Percentiles rank a stretch among this genome's conserved stretches.
These are phyloP conservation scores for Rhinocladiella similis DNA, from an alignment of 2,329 filamentous ascomycete species.

Conservation along the genomic window DNA sequence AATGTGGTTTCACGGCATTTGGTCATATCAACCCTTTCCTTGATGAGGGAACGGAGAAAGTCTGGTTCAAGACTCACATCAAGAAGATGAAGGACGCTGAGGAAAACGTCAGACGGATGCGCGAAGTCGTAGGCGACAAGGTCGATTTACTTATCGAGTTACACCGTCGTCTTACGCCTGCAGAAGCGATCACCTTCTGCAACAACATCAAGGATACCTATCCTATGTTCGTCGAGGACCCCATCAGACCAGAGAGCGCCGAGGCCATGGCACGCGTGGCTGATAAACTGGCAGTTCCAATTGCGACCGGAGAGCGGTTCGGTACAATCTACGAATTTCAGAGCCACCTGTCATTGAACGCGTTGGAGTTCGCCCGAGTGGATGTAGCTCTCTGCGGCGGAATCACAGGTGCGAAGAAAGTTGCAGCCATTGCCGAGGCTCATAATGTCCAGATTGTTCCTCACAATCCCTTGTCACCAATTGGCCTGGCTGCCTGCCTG, in stretches of 20 bases:
- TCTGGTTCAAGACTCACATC: constrained; percentile 38
- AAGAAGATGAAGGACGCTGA: constrained; percentile 78
- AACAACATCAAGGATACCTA: constrained; percentile 50
- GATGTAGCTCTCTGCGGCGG: constrained; percentile 69
- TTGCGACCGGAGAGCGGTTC: constrained; percentile 68
- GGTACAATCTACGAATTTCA: constrained; percentile 70
- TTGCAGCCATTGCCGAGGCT: constrained; percentile 67
- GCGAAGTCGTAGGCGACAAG: constrained; percentile 80
- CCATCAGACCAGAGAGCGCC: constrained; percentile 64
- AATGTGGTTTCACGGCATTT: constrained; percentile 10
- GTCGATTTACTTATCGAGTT: constrained; percentile 67
- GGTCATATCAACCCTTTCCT: constrained; percentile 20
- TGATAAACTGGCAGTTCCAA: constrained; percentile 57
- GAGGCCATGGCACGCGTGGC: constrained; percentile 62
- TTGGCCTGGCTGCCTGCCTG: constrained; percentile 68
- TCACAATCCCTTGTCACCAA: constrained; percentile 69
- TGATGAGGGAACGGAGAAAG: constrained; percentile 54
- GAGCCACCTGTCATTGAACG: constrained; percentile 63
- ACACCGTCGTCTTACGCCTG: constrained; percentile 40
- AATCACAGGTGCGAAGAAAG: constrained; percentile 66
- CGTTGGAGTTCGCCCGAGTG: constrained; percentile 68
- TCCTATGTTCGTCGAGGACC: constrained; percentile 71
- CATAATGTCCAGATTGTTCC: constrained; percentile 70
- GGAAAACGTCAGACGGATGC: constrained; percentile 72
- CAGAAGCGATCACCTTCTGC: constrained; percentile 41